A percentile compares a stretch with the other conserved stretches of the same genome.
These are phyloP conservation scores for Obelidium mucronatum DNA, from an alignment of 192 early-diverging fungal species.

Conservation along the genomic window DNA sequence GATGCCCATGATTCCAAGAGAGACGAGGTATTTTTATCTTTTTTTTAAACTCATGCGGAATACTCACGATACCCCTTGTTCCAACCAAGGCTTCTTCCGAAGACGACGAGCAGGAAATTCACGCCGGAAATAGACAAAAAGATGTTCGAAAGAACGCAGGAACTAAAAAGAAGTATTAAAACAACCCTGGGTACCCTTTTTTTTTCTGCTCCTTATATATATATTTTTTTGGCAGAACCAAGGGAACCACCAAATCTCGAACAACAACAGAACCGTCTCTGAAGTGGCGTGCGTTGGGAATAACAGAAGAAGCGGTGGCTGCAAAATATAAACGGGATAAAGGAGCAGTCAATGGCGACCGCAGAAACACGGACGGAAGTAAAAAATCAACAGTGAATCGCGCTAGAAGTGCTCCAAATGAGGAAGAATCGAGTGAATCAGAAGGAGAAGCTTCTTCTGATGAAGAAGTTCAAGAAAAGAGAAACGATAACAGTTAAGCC, in stretches of 20 bases:
- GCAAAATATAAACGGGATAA: conserved; percentile 9
- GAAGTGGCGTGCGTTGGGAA: conserved; percentile 48
- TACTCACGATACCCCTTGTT: too few species aligned
- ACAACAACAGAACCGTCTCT: conserved; percentile 50
- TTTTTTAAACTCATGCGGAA: conserved; percentile 3
- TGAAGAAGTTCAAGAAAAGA: conserved; percentile 64
- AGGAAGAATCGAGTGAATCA: conserved; percentile 28
- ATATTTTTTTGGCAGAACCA: conserved; percentile 12
- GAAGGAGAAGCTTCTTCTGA: conserved; percentile 48
- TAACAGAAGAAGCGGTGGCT: conserved; percentile 21
- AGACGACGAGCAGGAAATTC: conserved; percentile 4
- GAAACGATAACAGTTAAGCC: conserved; percentile 62
- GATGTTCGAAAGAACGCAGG: not conserved
- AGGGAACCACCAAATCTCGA: conserved; percentile 1
- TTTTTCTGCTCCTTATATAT: too few species aligned
- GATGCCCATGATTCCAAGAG: not conserved
- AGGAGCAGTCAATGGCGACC: not conserved
- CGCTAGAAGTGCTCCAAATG: not conserved
- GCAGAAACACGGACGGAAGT: conserved; percentile 16
- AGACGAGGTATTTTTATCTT: not conserved
- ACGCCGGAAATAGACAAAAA: not conserved
- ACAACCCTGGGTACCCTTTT: not conserved
- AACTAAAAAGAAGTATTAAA: not conserved
- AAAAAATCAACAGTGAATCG: conserved; percentile 16
- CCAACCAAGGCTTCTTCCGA: not conserved